These are phyloP conservation scores for Colletotrichum incanum DNA, from an alignment of 2,329 filamentous ascomycete genomes.

Conservation along the genomic window DNA sequence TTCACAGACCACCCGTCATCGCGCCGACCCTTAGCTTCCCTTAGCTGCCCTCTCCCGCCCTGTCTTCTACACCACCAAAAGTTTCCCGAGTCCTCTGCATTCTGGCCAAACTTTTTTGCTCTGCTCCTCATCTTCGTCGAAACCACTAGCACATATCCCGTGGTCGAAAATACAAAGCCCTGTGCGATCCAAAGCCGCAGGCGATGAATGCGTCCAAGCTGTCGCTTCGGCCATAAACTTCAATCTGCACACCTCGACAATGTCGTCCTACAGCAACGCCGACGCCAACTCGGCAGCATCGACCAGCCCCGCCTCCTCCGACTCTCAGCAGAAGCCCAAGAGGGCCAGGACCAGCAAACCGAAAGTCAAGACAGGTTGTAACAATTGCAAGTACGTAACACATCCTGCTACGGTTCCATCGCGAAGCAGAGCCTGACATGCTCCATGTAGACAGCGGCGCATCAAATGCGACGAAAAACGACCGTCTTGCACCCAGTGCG, in stretches of 20 bases:
- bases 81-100: slow-evolving; percentile 24
- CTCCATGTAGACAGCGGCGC: slow-evolving; percentile 64
- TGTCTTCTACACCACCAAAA: slow-evolving; percentile 9
- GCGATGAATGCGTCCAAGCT: slow-evolving; percentile 31
- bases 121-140: slow-evolving; percentile 6
- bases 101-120: slow-evolving; percentile 14
- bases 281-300: slow-evolving; percentile 29
- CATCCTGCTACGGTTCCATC: slow-evolving; percentile 18
- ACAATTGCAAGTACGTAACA: slow-evolving; percentile 76
- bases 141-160: background rate
- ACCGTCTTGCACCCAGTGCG: slow-evolving; percentile 73
- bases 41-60: slow-evolving; percentile 5
- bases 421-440: slow-evolving; percentile 44
- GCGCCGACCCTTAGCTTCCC: slow-evolving; percentile 32
- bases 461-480: slow-evolving; percentile 79
- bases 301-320: slow-evolving; percentile 39
- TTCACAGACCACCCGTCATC: slow-evolving; percentile 39
- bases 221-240: slow-evolving; percentile 29
- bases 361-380: slow-evolving; percentile 78
- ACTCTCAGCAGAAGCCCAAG: slow-evolving; percentile 53
- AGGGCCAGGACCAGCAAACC: slow-evolving; percentile 69
- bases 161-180: background rate
- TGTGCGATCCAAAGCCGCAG: slow-evolving; percentile 15
- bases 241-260: slow-evolving; percentile 14
- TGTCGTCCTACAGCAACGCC: slow-evolving; percentile 24